phyloP scores from a whole-genome alignment of 257 asterid species.

The Fraxinus excelsior region DNA sequence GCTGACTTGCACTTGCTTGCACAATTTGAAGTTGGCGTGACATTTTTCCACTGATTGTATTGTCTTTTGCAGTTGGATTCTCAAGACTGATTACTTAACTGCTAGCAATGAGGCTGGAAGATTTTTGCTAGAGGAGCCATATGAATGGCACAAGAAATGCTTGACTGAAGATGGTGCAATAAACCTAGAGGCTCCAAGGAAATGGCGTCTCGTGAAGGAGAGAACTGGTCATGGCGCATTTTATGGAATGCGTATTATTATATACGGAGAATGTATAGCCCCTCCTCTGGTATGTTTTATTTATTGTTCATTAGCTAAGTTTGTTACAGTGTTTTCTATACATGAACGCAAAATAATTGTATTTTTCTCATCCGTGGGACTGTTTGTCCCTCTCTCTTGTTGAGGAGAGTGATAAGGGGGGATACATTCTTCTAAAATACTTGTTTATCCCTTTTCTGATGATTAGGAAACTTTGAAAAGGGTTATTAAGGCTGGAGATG shows the following conservation, averaged over 20 bases:
- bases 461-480: conserved; percentile 87
- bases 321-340: not conserved
- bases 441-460: not conserved
- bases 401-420: not conserved
- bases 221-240: conserved; percentile 93
- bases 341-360: not conserved
- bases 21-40: not conserved
- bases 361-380: not conserved
- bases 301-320: not conserved
- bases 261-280: conserved; percentile 87
- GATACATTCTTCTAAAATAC: not conserved
- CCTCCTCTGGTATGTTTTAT: conserved; percentile 74
- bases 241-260: conserved; percentile 73
- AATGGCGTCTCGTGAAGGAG: conserved; percentile 85
- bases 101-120: conserved; percentile 81
- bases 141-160: conserved; percentile 83
- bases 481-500: conserved; percentile 85
- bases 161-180: conserved; percentile 89
- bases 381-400: not conserved
- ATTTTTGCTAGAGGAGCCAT: conserved; percentile 71
- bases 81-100: conserved; percentile 78
- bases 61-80: conserved; percentile 77
- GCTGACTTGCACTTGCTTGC: not conserved
- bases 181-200: conserved; percentile 91
- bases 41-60: not conserved